A percentile compares a stretch with the other conserved stretches of the same genome.
Conservation (phyloP, 1,139 yeast species). For the Suhomyces anneliseae region DNA sequence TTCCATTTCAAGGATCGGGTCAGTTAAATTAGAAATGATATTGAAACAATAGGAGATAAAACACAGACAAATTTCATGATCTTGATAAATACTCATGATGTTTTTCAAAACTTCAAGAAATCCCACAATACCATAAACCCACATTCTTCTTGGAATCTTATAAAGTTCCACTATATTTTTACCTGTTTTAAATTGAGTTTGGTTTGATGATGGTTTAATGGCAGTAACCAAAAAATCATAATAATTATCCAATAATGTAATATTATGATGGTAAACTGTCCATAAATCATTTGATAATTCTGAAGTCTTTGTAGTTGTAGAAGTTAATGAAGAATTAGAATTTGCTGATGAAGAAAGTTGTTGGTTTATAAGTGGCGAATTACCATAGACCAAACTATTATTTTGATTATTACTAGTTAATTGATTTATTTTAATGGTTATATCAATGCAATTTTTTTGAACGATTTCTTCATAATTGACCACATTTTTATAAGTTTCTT, state of each 20-base stretch:
- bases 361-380: constrained; percentile 19
- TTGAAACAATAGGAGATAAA: constrained; percentile 52
- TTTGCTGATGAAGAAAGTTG: constrained; percentile 20
- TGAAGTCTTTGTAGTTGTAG: constrained; percentile 35
- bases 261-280: constrained; percentile 68
- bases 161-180: constrained; percentile 72
- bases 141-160: constrained; percentile 72
- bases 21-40: constrained; percentile 54
- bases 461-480: constrained; percentile 67
- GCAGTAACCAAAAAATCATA: constrained; percentile 72
- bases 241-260: constrained; percentile 65
- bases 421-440: constrained; percentile 52
- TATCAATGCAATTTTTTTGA: constrained; percentile 63
- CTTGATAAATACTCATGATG: constrained; percentile 57
- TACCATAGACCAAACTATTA: constrained; percentile 18
- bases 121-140: constrained; percentile 83
- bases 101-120: constrained; percentile 77
- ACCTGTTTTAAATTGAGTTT: constrained; percentile 63
- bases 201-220: constrained; percentile 56
- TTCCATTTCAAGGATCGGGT: constrained; percentile 54
- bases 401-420: constrained; percentile 29
- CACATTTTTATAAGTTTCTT: constrained; percentile 70
- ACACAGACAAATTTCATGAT: constrained; percentile 50
- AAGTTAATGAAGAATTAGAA: constrained; percentile 19
- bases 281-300: constrained; percentile 64